Evolutionary conservation across 2,329 filamentous ascomycete species (phyloP).

Genomic region (Orbilia brochopaga): DNA sequence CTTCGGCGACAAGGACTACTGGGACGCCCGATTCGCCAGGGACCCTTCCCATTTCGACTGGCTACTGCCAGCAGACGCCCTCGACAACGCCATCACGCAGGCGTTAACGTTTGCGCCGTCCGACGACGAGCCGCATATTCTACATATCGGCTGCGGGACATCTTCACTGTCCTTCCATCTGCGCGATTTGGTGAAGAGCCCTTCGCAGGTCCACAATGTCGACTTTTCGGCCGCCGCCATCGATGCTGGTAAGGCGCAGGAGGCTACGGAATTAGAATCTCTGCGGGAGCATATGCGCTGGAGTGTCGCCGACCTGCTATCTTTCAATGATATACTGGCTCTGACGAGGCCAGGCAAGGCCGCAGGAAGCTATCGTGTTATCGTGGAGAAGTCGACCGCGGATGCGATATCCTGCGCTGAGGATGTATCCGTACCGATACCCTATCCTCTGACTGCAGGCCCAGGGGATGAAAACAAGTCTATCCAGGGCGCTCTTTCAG

Average conservation of each 20-base stretch:
- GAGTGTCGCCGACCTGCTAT: slow-evolving; percentile 20
- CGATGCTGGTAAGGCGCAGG: slow-evolving; percentile 9
- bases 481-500: too few species aligned
- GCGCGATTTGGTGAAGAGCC: background rate
- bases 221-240: slow-evolving; percentile 25
- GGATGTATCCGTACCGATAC: slow-evolving; percentile 17
- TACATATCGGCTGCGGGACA: slow-evolving; percentile 45
- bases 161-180: slow-evolving; percentile 29
- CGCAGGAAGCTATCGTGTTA: background rate
- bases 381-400: slow-evolving; percentile 38
- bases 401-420: slow-evolving; percentile 39
- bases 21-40: slow-evolving; percentile 33
- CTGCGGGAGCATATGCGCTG: slow-evolving; percentile 17
- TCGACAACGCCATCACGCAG: slow-evolving; percentile 10
- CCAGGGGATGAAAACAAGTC: background rate
- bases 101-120: background rate
- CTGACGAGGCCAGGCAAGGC: background rate
- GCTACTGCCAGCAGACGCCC: slow-evolving; percentile 25
- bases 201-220: slow-evolving; percentile 19
- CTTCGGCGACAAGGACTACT: slow-evolving; percentile 35
- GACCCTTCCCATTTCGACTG: slow-evolving; percentile 33
- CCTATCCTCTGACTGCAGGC: slow-evolving; percentile 10
- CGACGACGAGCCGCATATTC: slow-evolving; percentile 7
- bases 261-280: background rate
- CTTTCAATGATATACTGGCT: slow-evolving; percentile 10